phyloP scores from a whole-genome alignment of 78 protist genomes.

The Dictyostelium discoideum region dicty_2.7 NC_007091.3:4337501-4338000 shows the following conservation, averaged over 20 bases:
- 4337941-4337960: conserved; percentile 20
- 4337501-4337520: background rate
- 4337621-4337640: background rate
- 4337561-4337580: background rate
- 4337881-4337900: background rate
- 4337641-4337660: conserved; percentile 1
- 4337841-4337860: conserved; percentile 67
- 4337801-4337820: conserved; percentile 40
- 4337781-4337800: conserved; percentile 64
- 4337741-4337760: conserved; percentile 25
- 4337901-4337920: conserved; percentile 40
- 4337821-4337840: conserved; percentile 38
- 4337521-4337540: background rate
- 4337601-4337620: conserved; percentile 12
- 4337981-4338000: conserved; percentile 59
- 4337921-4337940: conserved; percentile 33
- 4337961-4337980: conserved; percentile 46
- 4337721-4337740: conserved; percentile 1
- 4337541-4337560: background rate
- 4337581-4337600: background rate
- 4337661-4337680: conserved; percentile 11
- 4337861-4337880: conserved; percentile 10
- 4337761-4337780: conserved; percentile 28
- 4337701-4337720: background rate
- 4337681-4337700: conserved; percentile 9